Base-by-base conservation (phyloP, 371 early-diverging fungal genomes). In the Coemansia sp. region DNA sequence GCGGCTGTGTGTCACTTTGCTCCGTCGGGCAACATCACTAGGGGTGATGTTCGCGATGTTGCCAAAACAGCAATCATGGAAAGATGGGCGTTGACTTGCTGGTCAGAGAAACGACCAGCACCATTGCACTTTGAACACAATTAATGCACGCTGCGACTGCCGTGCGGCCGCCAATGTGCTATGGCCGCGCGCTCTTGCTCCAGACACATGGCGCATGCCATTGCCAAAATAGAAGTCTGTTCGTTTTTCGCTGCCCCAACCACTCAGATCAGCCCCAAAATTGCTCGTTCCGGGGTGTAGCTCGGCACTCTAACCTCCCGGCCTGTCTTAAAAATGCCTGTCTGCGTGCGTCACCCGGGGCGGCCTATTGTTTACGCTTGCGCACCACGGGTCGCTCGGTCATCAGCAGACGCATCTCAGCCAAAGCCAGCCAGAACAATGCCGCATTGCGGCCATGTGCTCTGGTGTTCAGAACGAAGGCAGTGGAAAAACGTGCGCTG, bases 51-150 rank as follows among this genome's bases (percentile, higher is more conserved):
- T 26, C 26, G 26, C 26, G 26, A 26, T 26, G 26, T 26, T 26
- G 26, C 26, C 26, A 26, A 26, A 53, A 54, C 39, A 39, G 26
- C 55, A 26, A n/a, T 26, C 26, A 26, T 26, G 26, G 26, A 26
- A 26, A 26, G 26, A 26, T 26, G 26, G 26, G 26, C 26, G 26
- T 26, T 26, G 26, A 26, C 26, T 26, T 26, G 26, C 26, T 26
- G 26, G 26, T 26, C 26, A 26, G 26, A 26, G 26, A 26, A 26
- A 26, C 26, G 26, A 26, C 26, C 26, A 55, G 41, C 53, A 53
- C 34, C 55, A 55, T 55, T 30, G 41, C 55, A 40, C 55, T 31
- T 55, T 40, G 55, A 55, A 55, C 31, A 55, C 55, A 55, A 55
- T 55, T 41, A 30, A 55, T 55, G 55, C 55, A 40, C 30, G 55